These are phyloP conservation scores for Paratinospora sagittata DNA, from an alignment of 164 flowering plant genomes.

Conservation along the genomic window DNA sequence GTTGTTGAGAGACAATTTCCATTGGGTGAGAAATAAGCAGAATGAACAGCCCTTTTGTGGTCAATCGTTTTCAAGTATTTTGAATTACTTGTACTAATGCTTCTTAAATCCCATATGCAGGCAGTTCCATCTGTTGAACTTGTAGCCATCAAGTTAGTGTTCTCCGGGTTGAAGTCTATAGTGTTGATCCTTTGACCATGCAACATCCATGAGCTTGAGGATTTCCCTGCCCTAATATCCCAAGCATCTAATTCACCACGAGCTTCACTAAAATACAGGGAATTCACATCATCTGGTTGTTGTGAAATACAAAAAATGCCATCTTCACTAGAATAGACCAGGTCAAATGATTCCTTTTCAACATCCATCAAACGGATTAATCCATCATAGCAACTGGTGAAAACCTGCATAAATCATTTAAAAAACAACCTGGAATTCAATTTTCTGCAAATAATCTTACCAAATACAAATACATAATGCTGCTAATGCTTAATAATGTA, in stretches of 20 bases:
- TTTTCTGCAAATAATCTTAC: neutral
- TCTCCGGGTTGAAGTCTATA: constrained; percentile 58
- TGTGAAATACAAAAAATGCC: constrained; percentile 58
- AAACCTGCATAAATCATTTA: constrained; percentile 42
- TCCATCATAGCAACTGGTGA: constrained; percentile 72
- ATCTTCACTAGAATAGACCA: constrained; percentile 41
- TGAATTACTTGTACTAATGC: constrained; percentile 25
- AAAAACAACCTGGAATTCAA: neutral
- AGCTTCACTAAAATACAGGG: constrained; percentile 71
- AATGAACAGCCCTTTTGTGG: constrained; percentile 60
- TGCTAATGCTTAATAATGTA: too few species aligned
- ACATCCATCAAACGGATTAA: constrained; percentile 67
- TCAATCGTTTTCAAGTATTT: constrained; percentile 31
- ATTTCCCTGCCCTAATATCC: constrained; percentile 59
- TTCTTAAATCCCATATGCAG: constrained; percentile 89
- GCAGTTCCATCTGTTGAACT: constrained; percentile 86
- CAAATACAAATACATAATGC: too few species aligned
- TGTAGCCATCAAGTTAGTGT: constrained; percentile 64
- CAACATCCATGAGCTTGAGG: constrained; percentile 36
- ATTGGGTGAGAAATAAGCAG: constrained; percentile 91
- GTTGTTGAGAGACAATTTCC: constrained; percentile 77
- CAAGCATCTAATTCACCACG: constrained; percentile 43
- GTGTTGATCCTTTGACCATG: constrained; percentile 71
- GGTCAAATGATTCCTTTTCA: constrained; percentile 64
- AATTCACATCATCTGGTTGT: constrained; percentile 31